phyloP scores from a whole-genome alignment of 371 early-diverging fungal genomes.

The Sporodiniella umbellata region DNA sequence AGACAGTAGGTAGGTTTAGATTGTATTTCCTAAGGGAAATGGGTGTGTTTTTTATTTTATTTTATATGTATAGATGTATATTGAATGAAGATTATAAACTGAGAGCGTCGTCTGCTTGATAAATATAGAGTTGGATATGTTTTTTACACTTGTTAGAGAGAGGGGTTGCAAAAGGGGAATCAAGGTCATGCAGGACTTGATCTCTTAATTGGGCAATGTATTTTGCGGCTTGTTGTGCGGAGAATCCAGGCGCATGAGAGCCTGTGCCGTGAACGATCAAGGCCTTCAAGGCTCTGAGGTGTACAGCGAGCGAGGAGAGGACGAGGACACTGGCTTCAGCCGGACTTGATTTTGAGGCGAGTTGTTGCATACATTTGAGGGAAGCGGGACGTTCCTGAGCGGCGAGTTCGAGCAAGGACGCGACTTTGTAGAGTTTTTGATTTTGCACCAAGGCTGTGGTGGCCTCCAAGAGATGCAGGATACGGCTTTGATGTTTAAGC shows the following conservation, averaged over 20 bases:
- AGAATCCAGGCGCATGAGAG: background rate
- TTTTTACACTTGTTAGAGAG: conserved; percentile 13
- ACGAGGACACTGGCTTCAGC: conserved; percentile 26
- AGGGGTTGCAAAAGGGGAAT: conserved; percentile 11
- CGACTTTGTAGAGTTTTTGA: conserved; percentile 3
- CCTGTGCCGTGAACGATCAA: conserved; percentile 11
- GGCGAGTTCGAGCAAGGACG: conserved; percentile 17
- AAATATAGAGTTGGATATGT: conserved; percentile 21
- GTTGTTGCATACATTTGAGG: conserved; percentile 23
- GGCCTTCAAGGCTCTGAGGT: conserved; percentile 17
- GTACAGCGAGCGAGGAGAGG: conserved; percentile 27
- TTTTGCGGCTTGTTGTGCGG: conserved; percentile 9
- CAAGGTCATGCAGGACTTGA: conserved; percentile 17
- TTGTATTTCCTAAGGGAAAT: too few species aligned
- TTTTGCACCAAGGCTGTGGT: conserved; percentile 6
- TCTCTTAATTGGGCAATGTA: conserved; percentile 24
- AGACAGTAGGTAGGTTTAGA: too few species aligned
- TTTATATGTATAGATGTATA: background rate
- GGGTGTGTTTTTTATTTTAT: background rate
- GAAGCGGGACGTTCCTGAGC: conserved; percentile 19
- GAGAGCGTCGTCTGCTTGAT: conserved; percentile 25
- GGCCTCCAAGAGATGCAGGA: conserved; percentile 20
- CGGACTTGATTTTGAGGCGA: conserved; percentile 6
- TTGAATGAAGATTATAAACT: conserved; percentile 18
- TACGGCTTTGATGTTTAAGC: conserved; percentile 20